Percentiles rank a stretch among this genome's conserved stretches.
Conservation (phyloP, 176 grass and related monocot genomes). For the Eragrostis nindensis region DNA sequence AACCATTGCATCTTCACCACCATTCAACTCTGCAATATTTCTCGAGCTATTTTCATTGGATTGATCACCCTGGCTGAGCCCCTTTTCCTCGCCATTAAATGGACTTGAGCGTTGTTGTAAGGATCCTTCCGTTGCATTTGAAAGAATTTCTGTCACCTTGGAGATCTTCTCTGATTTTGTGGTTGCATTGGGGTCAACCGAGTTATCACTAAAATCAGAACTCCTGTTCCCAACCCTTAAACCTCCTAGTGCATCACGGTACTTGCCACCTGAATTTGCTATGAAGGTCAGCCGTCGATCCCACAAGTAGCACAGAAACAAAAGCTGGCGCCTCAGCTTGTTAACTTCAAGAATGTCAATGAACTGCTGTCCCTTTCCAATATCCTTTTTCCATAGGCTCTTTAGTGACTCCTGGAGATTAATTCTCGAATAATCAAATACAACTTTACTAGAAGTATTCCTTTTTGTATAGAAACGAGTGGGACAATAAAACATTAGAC, state of each 20-base stretch:
- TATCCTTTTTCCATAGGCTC: constrained; percentile 68
- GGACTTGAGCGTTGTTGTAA: constrained; percentile 25
- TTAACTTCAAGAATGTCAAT: constrained; percentile 98
- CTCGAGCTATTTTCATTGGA: constrained; percentile 38
- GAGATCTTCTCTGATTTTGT: constrained; percentile 48
- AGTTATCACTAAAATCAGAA: constrained; percentile 45
- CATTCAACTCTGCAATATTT: constrained; percentile 28
- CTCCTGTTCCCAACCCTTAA: constrained; percentile 53
- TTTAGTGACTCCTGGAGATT: constrained; percentile 73
- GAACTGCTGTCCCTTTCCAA: constrained; percentile 55
- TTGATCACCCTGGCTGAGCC: constrained; percentile 30
- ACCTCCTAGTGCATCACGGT: constrained; percentile 48
- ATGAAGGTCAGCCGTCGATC: constrained; percentile 77
- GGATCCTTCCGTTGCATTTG: constrained; percentile 40
- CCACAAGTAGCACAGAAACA: constrained; percentile 93
- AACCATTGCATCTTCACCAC: constrained; percentile 26
- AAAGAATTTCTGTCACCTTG: constrained; percentile 42
- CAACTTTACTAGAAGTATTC: constrained; percentile 1
- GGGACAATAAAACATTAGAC: constrained; percentile 38
- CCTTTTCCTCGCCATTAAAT: constrained; percentile 35
- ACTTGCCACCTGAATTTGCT: constrained; percentile 61
- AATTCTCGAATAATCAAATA: constrained; percentile 44
- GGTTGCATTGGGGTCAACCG: constrained; percentile 32
- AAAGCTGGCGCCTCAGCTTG: constrained; percentile 73
- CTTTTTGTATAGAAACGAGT: constrained; percentile 22